Evolutionary conservation across 768 basidiomycete species (phyloP).

Genomic region (Cystobasidium onofrii): DNA sequence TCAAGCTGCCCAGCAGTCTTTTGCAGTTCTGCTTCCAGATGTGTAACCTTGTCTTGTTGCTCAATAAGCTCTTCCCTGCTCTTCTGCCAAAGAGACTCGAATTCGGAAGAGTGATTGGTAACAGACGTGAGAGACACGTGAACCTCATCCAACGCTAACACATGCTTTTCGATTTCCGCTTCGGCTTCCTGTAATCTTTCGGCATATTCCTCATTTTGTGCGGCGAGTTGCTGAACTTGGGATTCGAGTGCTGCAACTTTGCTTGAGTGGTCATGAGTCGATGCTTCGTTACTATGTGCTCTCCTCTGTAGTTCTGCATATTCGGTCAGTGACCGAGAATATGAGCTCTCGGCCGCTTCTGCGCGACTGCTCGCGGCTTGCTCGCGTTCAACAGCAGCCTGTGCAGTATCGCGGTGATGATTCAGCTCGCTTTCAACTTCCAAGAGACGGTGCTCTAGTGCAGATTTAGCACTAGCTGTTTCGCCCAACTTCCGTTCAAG

Average conservation of each 20-base stretch:
- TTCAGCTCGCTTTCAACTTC: slow-evolving; percentile 51
- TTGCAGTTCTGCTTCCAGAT: slow-evolving; percentile 37
- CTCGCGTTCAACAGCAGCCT: slow-evolving; percentile 72
- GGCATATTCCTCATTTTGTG: slow-evolving; percentile 60
- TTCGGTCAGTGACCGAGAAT: slow-evolving; percentile 58
- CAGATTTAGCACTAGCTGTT: slow-evolving; percentile 57
- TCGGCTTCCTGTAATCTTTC: slow-evolving; percentile 65
- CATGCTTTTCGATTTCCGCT: slow-evolving; percentile 68
- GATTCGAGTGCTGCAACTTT: slow-evolving; percentile 66
- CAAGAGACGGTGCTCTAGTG: slow-evolving; percentile 61
- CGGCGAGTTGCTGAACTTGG: slow-evolving; percentile 65
- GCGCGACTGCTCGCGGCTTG: slow-evolving; percentile 66
- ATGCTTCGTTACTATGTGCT: slow-evolving; percentile 56
- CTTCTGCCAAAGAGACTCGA: slow-evolving; percentile 64
- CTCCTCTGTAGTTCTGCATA: slow-evolving; percentile 64
- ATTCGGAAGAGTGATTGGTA: slow-evolving; percentile 66
- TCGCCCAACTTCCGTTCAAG: slow-evolving; percentile 64
- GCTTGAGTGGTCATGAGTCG: slow-evolving; percentile 68
- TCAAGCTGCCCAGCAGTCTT: slow-evolving; percentile 10
- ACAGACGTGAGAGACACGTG: slow-evolving; percentile 67
- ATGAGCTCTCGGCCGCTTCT: slow-evolving; percentile 60
- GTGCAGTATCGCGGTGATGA: slow-evolving; percentile 52
- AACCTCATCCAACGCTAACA: slow-evolving; percentile 78
- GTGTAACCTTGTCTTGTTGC: slow-evolving; percentile 34
- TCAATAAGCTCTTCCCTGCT: slow-evolving; percentile 61